Evolutionary conservation across 2,329 filamentous ascomycete genomes (phyloP), one percentile per base, ranked within the genome.

Genomic region (Fusarium phyllophilum): DNA sequence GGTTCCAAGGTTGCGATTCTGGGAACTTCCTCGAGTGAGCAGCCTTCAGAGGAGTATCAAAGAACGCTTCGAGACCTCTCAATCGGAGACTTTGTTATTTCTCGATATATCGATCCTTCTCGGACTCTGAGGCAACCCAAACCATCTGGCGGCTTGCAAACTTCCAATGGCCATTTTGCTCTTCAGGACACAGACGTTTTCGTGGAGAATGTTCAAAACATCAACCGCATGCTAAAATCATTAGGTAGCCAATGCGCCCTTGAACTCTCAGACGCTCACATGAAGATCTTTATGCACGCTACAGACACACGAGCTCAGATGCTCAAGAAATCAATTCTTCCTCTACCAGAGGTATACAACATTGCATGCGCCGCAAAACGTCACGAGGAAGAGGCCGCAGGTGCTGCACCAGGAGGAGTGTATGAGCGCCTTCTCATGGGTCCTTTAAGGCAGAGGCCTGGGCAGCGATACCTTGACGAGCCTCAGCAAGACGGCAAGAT

Each of bases 1-100:
- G 95, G 95, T 9, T 88, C 91, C 74, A 89, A 89, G 67, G 88
- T 97, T 58, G 88, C 95, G 62, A 87, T 98, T 24, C 83, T 98
- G 38, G 96, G 95, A n/a, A 94, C 93, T 11, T 92, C 92, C 2
- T 86, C 91, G 31, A 87, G 86, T 20, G 85, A 88, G 24, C 85
- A 88, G 22, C 86, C 82, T 18, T 84, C 83, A 26, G 84, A 82
- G 26, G 80, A 84, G 58, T 87, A 87, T 61, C 78, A 82, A 51
- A 80, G 75, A 31, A 85, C 78, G 66, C 79, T 85, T 20, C 81
- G 75, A 57, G 83, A 82, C 57, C 81, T 84, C 72, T 84, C 82
- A 51, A 78, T 76, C 36, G 82, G 77, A 46, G 88, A 85, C 69
- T 85, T 83, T 75, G 82, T 82, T 66, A 82, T 82, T 56, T 81